These are phyloP conservation scores for Luffa aegyptiaca DNA, from an alignment of 306 rosid genomes.

Conservation along the genomic window DNA sequence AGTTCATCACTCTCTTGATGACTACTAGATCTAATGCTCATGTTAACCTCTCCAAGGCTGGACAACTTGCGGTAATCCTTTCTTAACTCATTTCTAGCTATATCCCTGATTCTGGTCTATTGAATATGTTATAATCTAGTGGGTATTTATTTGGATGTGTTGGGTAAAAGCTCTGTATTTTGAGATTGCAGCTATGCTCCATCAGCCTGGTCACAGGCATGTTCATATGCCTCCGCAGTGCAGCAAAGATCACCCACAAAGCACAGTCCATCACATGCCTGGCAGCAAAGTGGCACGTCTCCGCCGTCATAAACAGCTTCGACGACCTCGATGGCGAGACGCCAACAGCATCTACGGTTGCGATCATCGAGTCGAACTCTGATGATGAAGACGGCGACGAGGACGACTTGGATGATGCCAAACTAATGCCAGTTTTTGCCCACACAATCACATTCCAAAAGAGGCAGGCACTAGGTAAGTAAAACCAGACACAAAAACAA, in stretches of 20 bases:
- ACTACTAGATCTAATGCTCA: conserved; percentile 36
- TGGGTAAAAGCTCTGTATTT: not conserved
- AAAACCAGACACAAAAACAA: not conserved
- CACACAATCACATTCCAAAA: conserved; percentile 74
- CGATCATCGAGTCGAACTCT: conserved; percentile 15
- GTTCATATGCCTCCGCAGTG: conserved; percentile 62
- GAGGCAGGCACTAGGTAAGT: conserved; percentile 81
- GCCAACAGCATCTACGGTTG: conserved; percentile 28
- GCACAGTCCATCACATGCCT: conserved; percentile 74
- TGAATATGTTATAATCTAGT: not conserved
- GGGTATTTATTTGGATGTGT: not conserved
- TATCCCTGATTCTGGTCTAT: too few relatives aligned
- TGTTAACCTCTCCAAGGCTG: conserved; percentile 58
- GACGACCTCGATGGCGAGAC: conserved; percentile 51
- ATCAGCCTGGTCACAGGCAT: conserved; percentile 70
- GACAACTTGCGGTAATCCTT: conserved; percentile 66
- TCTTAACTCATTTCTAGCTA: not conserved
- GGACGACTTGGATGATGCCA: conserved; percentile 64
- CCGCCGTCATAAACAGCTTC: conserved; percentile 62
- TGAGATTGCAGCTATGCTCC: conserved; percentile 49
- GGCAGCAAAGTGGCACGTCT: conserved; percentile 83
- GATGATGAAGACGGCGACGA: conserved; percentile 62
- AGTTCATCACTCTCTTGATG: conserved; percentile 52
- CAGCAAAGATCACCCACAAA: conserved; percentile 75
- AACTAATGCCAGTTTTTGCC: conserved; percentile 45